Evolutionary conservation across 225 moss, liverwort and hornwort genomes (phyloP), one percentile per base, ranked within the genome.

Genomic region (Pleurozium schreberi): DNA sequence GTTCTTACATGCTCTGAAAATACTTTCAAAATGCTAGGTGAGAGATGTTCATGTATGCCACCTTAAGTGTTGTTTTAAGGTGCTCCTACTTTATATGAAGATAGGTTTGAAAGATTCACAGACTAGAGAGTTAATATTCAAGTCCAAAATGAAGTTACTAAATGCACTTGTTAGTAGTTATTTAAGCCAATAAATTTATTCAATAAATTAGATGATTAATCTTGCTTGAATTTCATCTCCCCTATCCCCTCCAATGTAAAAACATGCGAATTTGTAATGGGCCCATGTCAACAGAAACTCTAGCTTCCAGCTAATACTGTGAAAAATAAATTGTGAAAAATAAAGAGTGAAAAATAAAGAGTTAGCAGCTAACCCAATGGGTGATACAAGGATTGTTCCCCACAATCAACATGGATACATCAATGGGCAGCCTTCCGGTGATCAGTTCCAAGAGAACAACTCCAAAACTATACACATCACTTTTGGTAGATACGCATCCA

Each of bases 381-480:
- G 18, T 1, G 0, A 79, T 38, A 55, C 0, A 0, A 25, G 1
- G 9, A 52, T 53, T 1, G 1, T 1, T 14, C 53, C 10, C 38
- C 38, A 10, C 3, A 16, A 1, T 34, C 78, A 26, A 1, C 58
- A 58, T 31, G 14, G 21, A 62, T 33, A 0, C 14, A 45, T 21
- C 31, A 31, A 91, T 80, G 18, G 95, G 94, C 13, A 74, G 66
- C 15, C 83, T 91, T 22, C 93, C 95, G 0, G 94, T 93, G 19
- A 97, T 50, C 2, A 96, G 76, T 85, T 97, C 97, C 49, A 97
- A 49, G 38, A 96, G 52, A 82, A 96, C 91, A 60, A 97, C 65
- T 18, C 96, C 96, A 40, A 95, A 97, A 89, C 96, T 92, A 82
- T 97, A 95, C 5, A 96, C 95, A 80, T 97, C 96, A 58, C 94